Conservation (phyloP, 305 asterid genomes). For the Coffea humblotiana region DNA sequence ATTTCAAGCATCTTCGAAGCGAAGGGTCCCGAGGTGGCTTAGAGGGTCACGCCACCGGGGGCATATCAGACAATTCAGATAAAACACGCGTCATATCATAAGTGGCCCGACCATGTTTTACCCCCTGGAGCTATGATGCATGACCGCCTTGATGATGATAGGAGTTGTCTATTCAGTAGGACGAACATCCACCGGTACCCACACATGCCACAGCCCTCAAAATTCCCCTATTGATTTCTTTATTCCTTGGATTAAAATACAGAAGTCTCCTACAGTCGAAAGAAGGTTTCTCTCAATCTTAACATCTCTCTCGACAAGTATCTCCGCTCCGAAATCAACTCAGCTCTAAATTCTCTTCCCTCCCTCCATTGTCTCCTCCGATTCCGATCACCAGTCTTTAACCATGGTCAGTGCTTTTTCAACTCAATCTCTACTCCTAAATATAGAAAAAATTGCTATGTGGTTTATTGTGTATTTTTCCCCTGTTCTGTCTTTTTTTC, state of each 20-base stretch:
- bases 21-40: too few relatives aligned
- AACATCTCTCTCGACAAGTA: neutral
- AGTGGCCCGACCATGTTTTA: slow-evolving; percentile 10
- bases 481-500: neutral
- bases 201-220: neutral
- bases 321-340: slow-evolving; percentile 7
- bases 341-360: slow-evolving; percentile 17
- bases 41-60: too few relatives aligned
- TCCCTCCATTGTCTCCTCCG: neutral
- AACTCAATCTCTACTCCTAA: neutral
- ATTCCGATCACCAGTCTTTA: slow-evolving; percentile 24
- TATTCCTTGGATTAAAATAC: neutral
- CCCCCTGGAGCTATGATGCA: neutral
- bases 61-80: neutral
- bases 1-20: neutral
- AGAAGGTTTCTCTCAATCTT: neutral
- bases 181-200: neutral
- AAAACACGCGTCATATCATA: neutral
- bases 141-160: slow-evolving; percentile 21
- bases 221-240: neutral
- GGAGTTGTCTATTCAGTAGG: neutral
- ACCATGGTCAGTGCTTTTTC: slow-evolving; percentile 22
- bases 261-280: neutral
- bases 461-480: neutral
- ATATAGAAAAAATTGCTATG: neutral